These are phyloP conservation scores for carrot (Daucus carota) DNA, from an alignment of 129 eudicot species.

Conservation along the genomic window DNA sequence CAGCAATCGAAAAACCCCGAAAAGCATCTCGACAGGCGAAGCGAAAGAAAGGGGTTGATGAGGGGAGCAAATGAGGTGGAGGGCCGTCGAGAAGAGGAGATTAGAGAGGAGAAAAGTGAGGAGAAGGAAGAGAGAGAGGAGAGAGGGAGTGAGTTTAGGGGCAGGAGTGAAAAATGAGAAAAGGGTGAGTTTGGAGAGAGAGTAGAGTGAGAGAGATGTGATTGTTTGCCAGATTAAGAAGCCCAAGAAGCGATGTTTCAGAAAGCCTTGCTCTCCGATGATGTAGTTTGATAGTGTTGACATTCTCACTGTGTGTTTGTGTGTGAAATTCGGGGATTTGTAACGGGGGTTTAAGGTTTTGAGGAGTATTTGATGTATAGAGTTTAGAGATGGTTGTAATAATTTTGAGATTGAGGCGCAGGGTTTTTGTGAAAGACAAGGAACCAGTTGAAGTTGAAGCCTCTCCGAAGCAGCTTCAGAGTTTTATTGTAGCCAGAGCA, in stretches of 20 bases:
- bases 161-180: slow-evolving; percentile 23
- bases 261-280: slow-evolving; percentile 13
- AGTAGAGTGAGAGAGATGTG: slow-evolving; percentile 33
- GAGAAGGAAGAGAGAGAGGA: slow-evolving; percentile 30
- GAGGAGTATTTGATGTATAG: not conserved
- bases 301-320: not conserved
- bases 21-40: slow-evolving; percentile 34
- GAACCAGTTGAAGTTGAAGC: no score
- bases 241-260: slow-evolving; percentile 49
- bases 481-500: no score
- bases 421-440: not conserved
- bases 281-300: not conserved
- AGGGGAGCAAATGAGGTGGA: slow-evolving; percentile 50
- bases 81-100: slow-evolving; percentile 38
- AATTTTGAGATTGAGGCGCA: not conserved
- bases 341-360: not conserved
- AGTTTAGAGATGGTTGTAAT: not conserved
- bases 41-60: slow-evolving; percentile 38
- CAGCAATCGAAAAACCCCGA: slow-evolving; percentile 29
- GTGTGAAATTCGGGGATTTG: not conserved
- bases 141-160: slow-evolving; percentile 29
- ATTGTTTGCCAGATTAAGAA: slow-evolving; percentile 78
- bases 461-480: no score
- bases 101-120: slow-evolving; percentile 49
- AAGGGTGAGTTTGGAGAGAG: slow-evolving; percentile 37